These are phyloP conservation scores for Phytophthora cactorum DNA, from an alignment of 352 stramenopile genomes.

Conservation along the genomic window DNA sequence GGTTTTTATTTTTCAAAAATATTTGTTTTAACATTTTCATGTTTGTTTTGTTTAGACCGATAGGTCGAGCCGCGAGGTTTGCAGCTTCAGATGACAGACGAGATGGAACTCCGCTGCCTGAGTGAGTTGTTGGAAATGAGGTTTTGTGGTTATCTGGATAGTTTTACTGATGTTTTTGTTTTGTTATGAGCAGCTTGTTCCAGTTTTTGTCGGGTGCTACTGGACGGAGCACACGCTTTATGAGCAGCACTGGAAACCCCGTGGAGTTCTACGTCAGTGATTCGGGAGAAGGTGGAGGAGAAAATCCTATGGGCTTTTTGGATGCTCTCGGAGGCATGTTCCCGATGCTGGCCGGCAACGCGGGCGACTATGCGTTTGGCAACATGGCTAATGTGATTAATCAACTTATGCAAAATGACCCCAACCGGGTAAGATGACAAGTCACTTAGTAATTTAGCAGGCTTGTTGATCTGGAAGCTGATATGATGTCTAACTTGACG, in stretches of 20 bases:
- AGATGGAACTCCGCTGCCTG: constrained; percentile 29
- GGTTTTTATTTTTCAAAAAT: constrained; percentile 3
- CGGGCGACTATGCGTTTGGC: constrained; percentile 86
- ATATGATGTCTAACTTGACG: constrained; percentile 13
- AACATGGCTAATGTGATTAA: constrained; percentile 88
- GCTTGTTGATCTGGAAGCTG: constrained; percentile 11
- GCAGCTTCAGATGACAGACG: constrained; percentile 20
- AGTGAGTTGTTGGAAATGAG: constrained; percentile 23
- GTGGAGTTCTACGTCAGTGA: constrained; percentile 85
- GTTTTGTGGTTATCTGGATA: constrained; percentile 1
- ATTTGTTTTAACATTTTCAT: constrained; percentile 4
- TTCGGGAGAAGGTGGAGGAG: constrained; percentile 43
- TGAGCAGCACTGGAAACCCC: constrained; percentile 69
- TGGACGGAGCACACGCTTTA: constrained; percentile 56
- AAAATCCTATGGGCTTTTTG: constrained; percentile 58
- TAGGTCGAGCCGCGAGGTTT: constrained; percentile 24
- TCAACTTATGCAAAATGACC: constrained; percentile 90
- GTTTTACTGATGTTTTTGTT: constrained; percentile 1
- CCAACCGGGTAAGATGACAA: constrained; percentile 67
- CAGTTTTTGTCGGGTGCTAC: constrained; percentile 48
- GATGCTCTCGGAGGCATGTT: constrained; percentile 71
- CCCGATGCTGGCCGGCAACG: constrained; percentile 60
- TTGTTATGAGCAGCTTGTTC: constrained; percentile 42
- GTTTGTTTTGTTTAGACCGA: constrained; percentile 23
- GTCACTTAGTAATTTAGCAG: neutral